Percentiles rank a stretch among this genome's conserved stretches.
phyloP scores from a whole-genome alignment of 306 rosid species.

The Dryas alaskensis region DNA sequence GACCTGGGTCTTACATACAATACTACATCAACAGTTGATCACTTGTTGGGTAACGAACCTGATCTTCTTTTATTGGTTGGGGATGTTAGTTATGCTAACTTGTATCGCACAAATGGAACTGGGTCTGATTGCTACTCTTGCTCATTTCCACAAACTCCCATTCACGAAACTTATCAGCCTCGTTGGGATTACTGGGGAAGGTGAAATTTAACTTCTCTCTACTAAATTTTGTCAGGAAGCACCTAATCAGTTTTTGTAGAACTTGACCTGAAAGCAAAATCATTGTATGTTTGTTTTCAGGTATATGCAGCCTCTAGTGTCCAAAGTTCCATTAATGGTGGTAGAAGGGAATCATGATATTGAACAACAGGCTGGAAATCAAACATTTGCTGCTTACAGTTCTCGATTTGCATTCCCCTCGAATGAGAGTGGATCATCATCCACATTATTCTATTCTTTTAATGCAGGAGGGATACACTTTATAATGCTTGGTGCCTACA shows the following conservation, averaged over 20 bases:
- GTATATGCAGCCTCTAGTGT: conserved; percentile 78
- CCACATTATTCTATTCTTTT: conserved; percentile 80
- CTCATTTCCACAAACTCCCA: conserved; percentile 69
- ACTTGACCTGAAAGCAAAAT: not conserved
- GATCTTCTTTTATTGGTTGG: conserved; percentile 75
- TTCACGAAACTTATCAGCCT: conserved; percentile 88
- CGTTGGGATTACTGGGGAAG: conserved; percentile 99
- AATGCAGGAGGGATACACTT: conserved; percentile 91
- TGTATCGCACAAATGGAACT: conserved; percentile 79
- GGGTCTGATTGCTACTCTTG: conserved; percentile 70
- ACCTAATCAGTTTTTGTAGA: not conserved
- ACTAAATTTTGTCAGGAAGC: not conserved
- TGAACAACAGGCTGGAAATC: conserved; percentile 65
- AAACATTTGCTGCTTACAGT: conserved; percentile 70
- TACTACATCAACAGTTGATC: conserved; percentile 72
- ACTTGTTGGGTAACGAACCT: conserved; percentile 69
- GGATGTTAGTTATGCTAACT: conserved; percentile 66
- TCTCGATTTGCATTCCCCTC: conserved; percentile 86
- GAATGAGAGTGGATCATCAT: conserved; percentile 70
- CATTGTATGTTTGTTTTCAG: conserved; percentile 34
- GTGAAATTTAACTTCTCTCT: conserved; percentile 25
- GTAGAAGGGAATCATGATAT: conserved; percentile 91
- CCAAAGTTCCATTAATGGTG: conserved; percentile 79
- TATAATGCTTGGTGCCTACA: conserved; percentile 77
- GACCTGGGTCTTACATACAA: conserved; percentile 89